These are phyloP conservation scores for Phanerochaete carnosa DNA, from an alignment of 768 basidiomycete species.

Conservation along the genomic window DNA sequence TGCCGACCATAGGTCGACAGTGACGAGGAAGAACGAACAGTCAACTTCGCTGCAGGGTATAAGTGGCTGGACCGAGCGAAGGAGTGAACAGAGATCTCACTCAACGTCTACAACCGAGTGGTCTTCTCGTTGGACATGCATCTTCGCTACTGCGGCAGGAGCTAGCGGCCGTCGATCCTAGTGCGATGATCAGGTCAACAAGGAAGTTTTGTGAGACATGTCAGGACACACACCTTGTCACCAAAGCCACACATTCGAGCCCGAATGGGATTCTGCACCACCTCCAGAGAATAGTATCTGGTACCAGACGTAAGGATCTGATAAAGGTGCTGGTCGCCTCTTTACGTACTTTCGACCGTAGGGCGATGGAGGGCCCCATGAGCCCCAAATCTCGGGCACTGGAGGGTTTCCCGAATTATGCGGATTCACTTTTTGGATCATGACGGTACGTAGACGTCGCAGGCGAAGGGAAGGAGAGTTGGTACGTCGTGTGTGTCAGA, in stretches of 20 bases:
- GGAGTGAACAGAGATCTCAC: slow-evolving; percentile 41
- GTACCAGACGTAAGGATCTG: slow-evolving; percentile 1
- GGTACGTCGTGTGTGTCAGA: not conserved
- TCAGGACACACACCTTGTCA: slow-evolving; percentile 66
- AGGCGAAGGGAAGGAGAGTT: not conserved
- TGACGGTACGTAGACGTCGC: slow-evolving; percentile 22
- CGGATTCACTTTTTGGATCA: slow-evolving; percentile 65
- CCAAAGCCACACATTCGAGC: slow-evolving; percentile 97
- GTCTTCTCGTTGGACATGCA: slow-evolving; percentile 70
- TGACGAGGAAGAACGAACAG: slow-evolving; percentile 84
- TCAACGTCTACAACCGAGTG: slow-evolving; percentile 68
- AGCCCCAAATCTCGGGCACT: slow-evolving; percentile 63
- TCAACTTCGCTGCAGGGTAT: slow-evolving; percentile 65
- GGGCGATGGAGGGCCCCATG: slow-evolving; percentile 40
- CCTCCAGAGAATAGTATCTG: slow-evolving; percentile 80
- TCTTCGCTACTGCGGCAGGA: slow-evolving; percentile 85
- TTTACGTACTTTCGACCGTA: slow-evolving; percentile 51
- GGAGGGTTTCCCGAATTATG: slow-evolving; percentile 26
- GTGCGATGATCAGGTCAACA: slow-evolving; percentile 15
- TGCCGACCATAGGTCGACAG: slow-evolving; percentile 89
- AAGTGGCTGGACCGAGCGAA: not conserved
- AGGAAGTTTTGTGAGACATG: not conserved
- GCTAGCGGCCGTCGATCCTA: slow-evolving; percentile 92
- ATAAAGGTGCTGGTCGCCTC: slow-evolving; percentile 1
- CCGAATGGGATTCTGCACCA: slow-evolving; percentile 84